These are phyloP conservation scores for Multifurca ochricompacta DNA, from an alignment of 768 basidiomycete species.

Conservation along the genomic window DNA sequence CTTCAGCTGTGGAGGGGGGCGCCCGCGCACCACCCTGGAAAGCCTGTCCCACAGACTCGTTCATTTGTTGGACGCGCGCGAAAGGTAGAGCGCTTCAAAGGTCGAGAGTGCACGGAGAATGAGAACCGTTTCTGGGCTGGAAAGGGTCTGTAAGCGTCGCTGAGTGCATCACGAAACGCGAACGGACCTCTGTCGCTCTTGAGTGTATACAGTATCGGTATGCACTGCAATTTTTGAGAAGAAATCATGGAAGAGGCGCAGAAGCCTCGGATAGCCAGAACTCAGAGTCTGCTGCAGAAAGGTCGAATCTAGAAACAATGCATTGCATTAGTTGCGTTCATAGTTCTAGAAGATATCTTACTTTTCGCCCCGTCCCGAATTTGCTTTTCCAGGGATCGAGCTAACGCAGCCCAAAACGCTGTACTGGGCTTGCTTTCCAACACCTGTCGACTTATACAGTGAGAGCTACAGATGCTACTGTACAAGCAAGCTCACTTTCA, in stretches of 20 bases:
- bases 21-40: conserved; percentile 62
- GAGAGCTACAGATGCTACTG: not conserved
- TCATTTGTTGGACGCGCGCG: conserved; percentile 78
- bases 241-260: conserved; percentile 94
- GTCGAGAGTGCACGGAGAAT: conserved; percentile 74
- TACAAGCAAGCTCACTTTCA: conserved; percentile 57
- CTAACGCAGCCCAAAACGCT: conserved; percentile 83
- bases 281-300: conserved; percentile 89
- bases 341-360: conserved; percentile 27
- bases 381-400: conserved; percentile 73
- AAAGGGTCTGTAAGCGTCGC: not conserved
- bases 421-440: conserved; percentile 89
- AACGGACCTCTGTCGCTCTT: conserved; percentile 73
- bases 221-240: conserved; percentile 93
- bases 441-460: conserved; percentile 35
- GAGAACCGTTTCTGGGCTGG: conserved; percentile 86
- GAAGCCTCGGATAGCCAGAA: conserved; percentile 75
- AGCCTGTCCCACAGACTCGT: conserved; percentile 71
- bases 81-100: conserved; percentile 85
- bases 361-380: conserved; percentile 75
- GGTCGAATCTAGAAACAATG: conserved; percentile 53
- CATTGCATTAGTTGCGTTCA: not conserved
- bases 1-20: conserved; percentile 72
- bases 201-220: conserved; percentile 88
- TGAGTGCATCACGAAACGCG: not conserved